These are phyloP conservation scores for Stemphylium beticola DNA, from an alignment of 2,329 filamentous ascomycete genomes.

Conservation along the genomic window DNA sequence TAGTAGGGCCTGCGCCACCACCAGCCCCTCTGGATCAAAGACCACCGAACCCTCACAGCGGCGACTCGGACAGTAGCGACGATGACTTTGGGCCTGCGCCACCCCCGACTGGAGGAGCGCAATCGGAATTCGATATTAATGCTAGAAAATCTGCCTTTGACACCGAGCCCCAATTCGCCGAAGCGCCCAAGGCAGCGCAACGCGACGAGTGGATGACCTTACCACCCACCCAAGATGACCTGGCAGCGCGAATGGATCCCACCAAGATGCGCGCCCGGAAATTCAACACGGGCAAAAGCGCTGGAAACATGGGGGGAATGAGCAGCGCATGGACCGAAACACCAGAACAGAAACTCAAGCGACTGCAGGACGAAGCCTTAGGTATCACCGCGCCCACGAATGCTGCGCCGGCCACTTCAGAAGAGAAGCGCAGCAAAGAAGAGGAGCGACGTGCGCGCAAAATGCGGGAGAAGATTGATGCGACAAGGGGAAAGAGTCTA, in stretches of 20 bases:
- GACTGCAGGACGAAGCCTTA: conserved; percentile 81
- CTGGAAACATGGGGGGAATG: conserved; percentile 57
- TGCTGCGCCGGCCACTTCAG: conserved; percentile 26
- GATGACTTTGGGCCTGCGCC: conserved; percentile 56
- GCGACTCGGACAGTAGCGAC: conserved; percentile 48
- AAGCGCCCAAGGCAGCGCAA: conserved; percentile 57
- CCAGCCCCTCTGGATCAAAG: conserved; percentile 57
- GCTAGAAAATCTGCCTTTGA: conserved; percentile 40
- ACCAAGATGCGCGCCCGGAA: conserved; percentile 82
- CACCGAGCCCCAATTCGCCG: conserved; percentile 36
- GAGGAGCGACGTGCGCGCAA: conserved; percentile 56
- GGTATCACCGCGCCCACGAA: conserved; percentile 64
- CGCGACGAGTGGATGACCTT: conserved; percentile 73
- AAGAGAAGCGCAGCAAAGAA: conserved; percentile 47
- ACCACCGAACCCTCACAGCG: conserved; percentile 48
- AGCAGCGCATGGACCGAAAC: conserved; percentile 86
- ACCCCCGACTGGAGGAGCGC: conserved; percentile 40
- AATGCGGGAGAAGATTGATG: conserved; percentile 63
- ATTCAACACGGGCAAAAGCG: conserved; percentile 75
- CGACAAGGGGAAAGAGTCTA: conserved; percentile 52
- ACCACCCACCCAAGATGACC: conserved; percentile 57
- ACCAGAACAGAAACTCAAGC: conserved; percentile 81
- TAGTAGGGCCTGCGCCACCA: conserved; percentile 61
- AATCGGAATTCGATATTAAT: conserved; percentile 17
- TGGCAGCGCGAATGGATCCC: conserved; percentile 72